Conservation (phyloP, 2,329 filamentous ascomycete genomes). For the Xylaria polymorpha region DNA sequence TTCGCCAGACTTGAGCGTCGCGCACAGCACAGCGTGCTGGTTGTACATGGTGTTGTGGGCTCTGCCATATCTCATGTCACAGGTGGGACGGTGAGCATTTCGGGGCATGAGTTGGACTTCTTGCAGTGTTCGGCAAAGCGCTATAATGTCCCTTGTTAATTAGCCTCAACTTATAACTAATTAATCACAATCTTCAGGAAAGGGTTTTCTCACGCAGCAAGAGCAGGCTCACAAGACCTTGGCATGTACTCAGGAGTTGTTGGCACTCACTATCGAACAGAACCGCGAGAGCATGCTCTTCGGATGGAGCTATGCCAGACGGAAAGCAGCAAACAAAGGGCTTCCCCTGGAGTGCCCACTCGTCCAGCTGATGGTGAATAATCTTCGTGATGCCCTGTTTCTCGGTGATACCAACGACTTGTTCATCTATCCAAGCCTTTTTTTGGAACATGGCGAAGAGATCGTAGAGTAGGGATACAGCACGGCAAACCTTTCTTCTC, state of each 20-base stretch:
- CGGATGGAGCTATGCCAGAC: conserved; percentile 10
- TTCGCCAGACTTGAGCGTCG: no score
- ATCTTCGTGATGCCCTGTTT: conserved; percentile 22
- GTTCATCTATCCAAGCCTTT: conserved; percentile 15
- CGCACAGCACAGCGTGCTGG: no score
- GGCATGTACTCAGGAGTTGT: conserved; percentile 12
- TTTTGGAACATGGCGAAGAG: conserved; percentile 29
- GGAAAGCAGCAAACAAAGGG: conserved; percentile 22
- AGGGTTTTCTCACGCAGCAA: conserved; percentile 19
- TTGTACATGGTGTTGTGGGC: no score
- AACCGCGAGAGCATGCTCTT: conserved; percentile 27
- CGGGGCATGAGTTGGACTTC: no score
- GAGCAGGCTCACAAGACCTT: conserved; percentile 20
- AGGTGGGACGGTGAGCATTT: no score
- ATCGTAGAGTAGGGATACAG: no score
- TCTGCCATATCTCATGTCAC: no score
- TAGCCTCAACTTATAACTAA: no score
- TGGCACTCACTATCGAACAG: conserved; percentile 20
- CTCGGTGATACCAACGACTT: conserved; percentile 16
- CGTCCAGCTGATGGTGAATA: background rate
- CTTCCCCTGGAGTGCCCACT: conserved; percentile 18
- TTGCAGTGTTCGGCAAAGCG: no score
- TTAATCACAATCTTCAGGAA: background rate
- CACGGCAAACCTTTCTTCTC: no score
- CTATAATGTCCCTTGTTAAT: no score